Evolutionary conservation across 2,329 filamentous ascomycete species (phyloP).

Genomic region (Onygena corvina): DNA sequence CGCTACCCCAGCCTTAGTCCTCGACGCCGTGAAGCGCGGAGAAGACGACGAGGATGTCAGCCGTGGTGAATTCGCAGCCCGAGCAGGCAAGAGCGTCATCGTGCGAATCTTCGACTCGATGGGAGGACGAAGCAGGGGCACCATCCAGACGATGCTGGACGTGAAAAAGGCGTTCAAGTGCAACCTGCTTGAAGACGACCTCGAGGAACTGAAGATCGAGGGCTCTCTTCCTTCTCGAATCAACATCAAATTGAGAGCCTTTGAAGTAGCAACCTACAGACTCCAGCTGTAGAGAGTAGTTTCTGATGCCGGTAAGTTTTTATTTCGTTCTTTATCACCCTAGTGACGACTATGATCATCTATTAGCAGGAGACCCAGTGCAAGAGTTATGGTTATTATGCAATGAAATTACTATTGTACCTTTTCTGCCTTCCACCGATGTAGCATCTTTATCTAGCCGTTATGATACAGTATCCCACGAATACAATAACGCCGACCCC

Average conservation of each 20-base stretch:
- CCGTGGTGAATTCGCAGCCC: conserved; percentile 47
- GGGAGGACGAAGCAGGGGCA: conserved; percentile 65
- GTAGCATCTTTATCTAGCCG: background rate
- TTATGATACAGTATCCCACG: background rate
- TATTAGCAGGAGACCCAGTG: too few relatives aligned
- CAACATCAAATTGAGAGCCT: conserved; percentile 57
- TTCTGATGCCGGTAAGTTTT: background rate
- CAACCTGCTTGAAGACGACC: conserved; percentile 80
- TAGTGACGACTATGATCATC: background rate
- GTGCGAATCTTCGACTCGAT: conserved; percentile 78
- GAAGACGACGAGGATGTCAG: conserved; percentile 65
- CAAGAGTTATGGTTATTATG: background rate
- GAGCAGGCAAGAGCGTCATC: conserved; percentile 67
- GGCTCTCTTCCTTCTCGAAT: conserved; percentile 36
- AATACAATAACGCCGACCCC: background rate
- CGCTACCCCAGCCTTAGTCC: conserved; percentile 53
- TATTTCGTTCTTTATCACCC: background rate
- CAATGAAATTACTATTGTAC: conserved; percentile 1
- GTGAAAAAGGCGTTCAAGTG: conserved; percentile 70
- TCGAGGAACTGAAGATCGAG: conserved; percentile 50
- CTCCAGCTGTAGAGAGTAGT: conserved; percentile 41
- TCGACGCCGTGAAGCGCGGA: conserved; percentile 89
- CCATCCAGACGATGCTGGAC: conserved; percentile 54
- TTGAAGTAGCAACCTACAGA: conserved; percentile 75
- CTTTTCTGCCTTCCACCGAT: background rate